Conservation (phyloP, 805 yeast genomes). For the Sugiyamaella qingdaonensis region DNA sequence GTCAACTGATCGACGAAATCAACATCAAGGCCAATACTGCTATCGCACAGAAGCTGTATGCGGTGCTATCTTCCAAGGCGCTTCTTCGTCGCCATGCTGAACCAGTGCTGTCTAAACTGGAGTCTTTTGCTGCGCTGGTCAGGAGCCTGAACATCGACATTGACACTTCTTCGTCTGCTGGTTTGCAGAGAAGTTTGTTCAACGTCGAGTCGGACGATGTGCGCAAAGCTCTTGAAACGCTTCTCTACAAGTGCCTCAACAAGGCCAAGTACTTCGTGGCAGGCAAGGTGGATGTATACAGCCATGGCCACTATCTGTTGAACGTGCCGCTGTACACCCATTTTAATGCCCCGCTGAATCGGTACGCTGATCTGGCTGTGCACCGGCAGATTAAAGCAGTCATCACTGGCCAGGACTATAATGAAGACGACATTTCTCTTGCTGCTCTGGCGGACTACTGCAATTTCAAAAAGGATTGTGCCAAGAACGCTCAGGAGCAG, state of each 20-base stretch:
- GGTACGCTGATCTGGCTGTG: slow-evolving; percentile 89
- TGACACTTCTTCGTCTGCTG: slow-evolving; percentile 69
- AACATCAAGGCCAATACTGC: slow-evolving; percentile 77
- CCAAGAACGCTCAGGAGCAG: slow-evolving; percentile 89
- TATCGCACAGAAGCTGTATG: slow-evolving; percentile 74
- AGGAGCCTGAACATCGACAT: slow-evolving; percentile 48
- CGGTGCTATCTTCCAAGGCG: slow-evolving; percentile 74
- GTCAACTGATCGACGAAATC: slow-evolving; percentile 65
- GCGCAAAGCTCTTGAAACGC: slow-evolving; percentile 72
- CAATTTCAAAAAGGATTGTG: slow-evolving; percentile 92
- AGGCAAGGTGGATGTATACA: slow-evolving; percentile 78
- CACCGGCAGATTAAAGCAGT: slow-evolving; percentile 84
- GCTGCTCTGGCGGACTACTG: slow-evolving; percentile 87
- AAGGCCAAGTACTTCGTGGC: slow-evolving; percentile 87
- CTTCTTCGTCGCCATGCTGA: slow-evolving; percentile 82
- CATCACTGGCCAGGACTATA: slow-evolving; percentile 35
- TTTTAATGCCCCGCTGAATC: slow-evolving; percentile 85
- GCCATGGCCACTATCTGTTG: slow-evolving; percentile 72
- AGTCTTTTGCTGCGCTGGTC: slow-evolving; percentile 69
- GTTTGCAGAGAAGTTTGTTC: slow-evolving; percentile 68
- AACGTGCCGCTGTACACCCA: slow-evolving; percentile 87
- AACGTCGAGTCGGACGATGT: slow-evolving; percentile 55
- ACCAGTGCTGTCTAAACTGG: slow-evolving; percentile 78
- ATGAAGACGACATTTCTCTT: slow-evolving; percentile 48
- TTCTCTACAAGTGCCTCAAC: slow-evolving; percentile 74